Evolutionary conservation across 345 rosid species (phyloP), one percentile per base, ranked within the genome.

Genomic region (Bruguiera sexangula): DNA sequence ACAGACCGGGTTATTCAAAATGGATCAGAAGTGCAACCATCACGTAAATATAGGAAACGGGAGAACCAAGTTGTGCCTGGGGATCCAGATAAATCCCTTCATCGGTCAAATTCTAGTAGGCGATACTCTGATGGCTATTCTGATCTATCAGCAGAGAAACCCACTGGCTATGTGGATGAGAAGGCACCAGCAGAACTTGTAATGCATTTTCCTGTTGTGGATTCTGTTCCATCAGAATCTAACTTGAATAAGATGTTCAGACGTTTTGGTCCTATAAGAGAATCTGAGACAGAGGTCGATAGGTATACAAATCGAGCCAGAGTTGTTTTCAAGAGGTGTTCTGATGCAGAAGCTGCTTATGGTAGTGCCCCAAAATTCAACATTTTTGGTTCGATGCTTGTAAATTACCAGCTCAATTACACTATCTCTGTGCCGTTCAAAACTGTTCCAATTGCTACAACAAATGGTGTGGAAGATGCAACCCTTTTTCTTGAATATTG

Each of bases 1-100:
- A 94, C 95, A 50, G 93, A 91, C 83, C 85, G 90, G 71, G 82
- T 91, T 67, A 85, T 94, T 48, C 86, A 88, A 73, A 91, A 94
- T 80, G 96, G 96, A 54, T 85, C 87, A n/a, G 96, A 87, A 74
- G 97, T 88, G 88, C 91, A 87, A 54, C 86, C 81, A 69, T 31
- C 79, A 27, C 74, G 78, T 52, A 82, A 73, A 60, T 85, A 78
- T 69, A 71, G 67, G 27, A 81, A 70, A 77, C 76, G 73, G 37
- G 85, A 80, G 22, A 79, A 84, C 79, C 83, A 79, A 56, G 50
- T 82, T 74, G 84, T 87, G 72, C 89, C 91, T 3, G 82, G 81
- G 67, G 83, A 80, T 21, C 75, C 77, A 36, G 85, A 65, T 58
- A 91, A 91, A 79, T 83, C 88, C 32, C 60, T 72, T 53, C 93